phyloP scores from a whole-genome alignment of 768 basidiomycete genomes.

The Boletus eberwhitei region DNA sequence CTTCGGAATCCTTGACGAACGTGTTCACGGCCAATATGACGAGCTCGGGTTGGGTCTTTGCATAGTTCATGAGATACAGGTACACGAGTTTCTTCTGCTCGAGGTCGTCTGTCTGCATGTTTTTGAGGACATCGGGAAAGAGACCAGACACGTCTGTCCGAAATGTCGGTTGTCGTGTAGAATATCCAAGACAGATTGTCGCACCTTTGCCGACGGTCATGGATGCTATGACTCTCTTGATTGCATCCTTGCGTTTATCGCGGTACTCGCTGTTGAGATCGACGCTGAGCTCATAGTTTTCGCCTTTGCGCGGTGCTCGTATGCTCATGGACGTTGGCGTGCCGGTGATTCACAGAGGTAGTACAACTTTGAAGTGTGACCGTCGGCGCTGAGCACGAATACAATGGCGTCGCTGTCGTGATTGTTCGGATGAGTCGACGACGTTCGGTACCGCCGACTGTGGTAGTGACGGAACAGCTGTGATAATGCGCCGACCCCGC shows the following conservation, averaged over 20 bases:
- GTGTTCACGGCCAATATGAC: conserved; percentile 99
- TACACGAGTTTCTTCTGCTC: conserved; percentile 99
- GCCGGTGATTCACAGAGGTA: neutral
- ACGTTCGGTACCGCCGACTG: neutral
- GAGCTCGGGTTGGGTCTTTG: conserved; percentile 97
- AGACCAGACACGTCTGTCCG: conserved; percentile 80
- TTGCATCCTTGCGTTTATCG: conserved; percentile 96
- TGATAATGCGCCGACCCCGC: neutral
- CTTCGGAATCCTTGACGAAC: conserved; percentile 96
- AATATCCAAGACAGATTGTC: conserved; percentile 13
- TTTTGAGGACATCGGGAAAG: conserved; percentile 98
- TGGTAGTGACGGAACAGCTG: neutral
- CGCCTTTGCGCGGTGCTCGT: conserved; percentile 71
- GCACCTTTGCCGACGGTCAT: conserved; percentile 99
- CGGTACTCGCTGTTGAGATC: conserved; percentile 97
- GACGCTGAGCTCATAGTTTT: conserved; percentile 95
- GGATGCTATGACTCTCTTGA: conserved; percentile 95
- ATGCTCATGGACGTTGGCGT: conserved; percentile 36
- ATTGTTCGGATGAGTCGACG: neutral
- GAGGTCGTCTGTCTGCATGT: conserved; percentile 99
- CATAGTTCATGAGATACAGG: conserved; percentile 98
- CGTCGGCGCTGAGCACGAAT: neutral
- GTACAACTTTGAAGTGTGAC: neutral
- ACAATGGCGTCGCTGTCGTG: neutral
- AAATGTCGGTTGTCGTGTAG: conserved; percentile 5